Percentiles rank a stretch among this genome's conserved stretches.
Evolutionary conservation across 2,329 filamentous ascomycete genomes (phyloP).

Genomic region (Trichocomaceae sp.): DNA sequence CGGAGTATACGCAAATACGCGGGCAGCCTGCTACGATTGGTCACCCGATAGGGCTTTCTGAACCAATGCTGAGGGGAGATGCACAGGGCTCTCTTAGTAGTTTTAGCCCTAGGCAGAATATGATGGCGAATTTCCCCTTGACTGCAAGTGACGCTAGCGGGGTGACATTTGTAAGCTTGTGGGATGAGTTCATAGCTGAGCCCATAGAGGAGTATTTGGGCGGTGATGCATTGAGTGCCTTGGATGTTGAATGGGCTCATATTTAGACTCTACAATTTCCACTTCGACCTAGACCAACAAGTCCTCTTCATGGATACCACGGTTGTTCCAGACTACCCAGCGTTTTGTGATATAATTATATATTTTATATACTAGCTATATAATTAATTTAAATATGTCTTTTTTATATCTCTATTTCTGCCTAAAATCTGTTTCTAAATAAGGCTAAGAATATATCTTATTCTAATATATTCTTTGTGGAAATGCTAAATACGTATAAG

Average conservation of each 20-base stretch:
- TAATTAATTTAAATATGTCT: too few relatives aligned
- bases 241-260: neutral
- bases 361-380: too few relatives aligned
- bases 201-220: conserved; percentile 9
- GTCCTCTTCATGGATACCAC: too few relatives aligned
- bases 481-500: too few relatives aligned
- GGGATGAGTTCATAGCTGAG: conserved; percentile 16
- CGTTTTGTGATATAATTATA: too few relatives aligned
- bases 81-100: neutral
- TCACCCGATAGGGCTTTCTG: neutral
- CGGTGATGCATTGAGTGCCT: neutral
- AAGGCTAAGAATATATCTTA: too few relatives aligned
- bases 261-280: neutral
- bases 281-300: neutral
- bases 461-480: too few relatives aligned
- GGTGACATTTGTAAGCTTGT: conserved; percentile 4
- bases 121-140: neutral
- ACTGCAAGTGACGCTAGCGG: neutral
- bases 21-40: neutral
- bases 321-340: too few relatives aligned
- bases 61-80: neutral
- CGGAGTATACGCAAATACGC: neutral
- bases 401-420: too few relatives aligned
- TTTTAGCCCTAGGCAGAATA: conserved; percentile 2
- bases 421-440: too few relatives aligned